Evolutionary conservation across 768 basidiomycete genomes (phyloP).

Genomic region (Suillus sp.): DNA sequence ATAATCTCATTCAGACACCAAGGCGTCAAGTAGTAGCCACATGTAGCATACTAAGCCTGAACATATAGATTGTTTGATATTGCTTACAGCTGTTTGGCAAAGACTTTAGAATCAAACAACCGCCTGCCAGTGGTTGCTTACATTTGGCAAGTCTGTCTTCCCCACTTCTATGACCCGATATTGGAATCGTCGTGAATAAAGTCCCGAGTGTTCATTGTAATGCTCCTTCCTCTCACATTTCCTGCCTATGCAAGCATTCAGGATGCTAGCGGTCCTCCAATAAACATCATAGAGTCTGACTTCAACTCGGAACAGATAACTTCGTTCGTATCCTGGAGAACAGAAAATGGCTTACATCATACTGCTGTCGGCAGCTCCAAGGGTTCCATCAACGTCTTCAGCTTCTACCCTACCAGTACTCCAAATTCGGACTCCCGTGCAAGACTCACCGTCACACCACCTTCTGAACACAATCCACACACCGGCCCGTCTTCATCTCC

Average conservation of each 20-base stretch:
- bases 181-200: neutral
- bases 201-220: slow-evolving; percentile 10
- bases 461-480: slow-evolving; percentile 13
- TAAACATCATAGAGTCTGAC: slow-evolving; percentile 25
- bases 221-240: slow-evolving; percentile 32
- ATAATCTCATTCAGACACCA: neutral
- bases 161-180: neutral
- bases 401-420: neutral
- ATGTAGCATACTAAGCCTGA: neutral
- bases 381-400: slow-evolving; percentile 32
- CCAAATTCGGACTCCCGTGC: neutral
- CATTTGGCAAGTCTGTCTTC: slow-evolving; percentile 15
- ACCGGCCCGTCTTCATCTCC: slow-evolving; percentile 22
- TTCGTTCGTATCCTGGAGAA: slow-evolving; percentile 7
- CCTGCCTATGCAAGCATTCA: slow-evolving; percentile 17
- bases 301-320: slow-evolving; percentile 13
- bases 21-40: neutral
- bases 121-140: slow-evolving; percentile 12
- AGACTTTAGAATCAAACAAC: slow-evolving; percentile 33
- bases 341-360: neutral
- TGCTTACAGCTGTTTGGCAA: slow-evolving; percentile 27
- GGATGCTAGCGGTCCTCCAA: neutral
- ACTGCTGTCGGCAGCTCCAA: slow-evolving; percentile 21
- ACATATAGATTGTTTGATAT: neutral
- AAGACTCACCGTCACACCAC: slow-evolving; percentile 8